Conservation (phyloP, 2,329 filamentous ascomycete species). For the Didymella exigua region DNA sequence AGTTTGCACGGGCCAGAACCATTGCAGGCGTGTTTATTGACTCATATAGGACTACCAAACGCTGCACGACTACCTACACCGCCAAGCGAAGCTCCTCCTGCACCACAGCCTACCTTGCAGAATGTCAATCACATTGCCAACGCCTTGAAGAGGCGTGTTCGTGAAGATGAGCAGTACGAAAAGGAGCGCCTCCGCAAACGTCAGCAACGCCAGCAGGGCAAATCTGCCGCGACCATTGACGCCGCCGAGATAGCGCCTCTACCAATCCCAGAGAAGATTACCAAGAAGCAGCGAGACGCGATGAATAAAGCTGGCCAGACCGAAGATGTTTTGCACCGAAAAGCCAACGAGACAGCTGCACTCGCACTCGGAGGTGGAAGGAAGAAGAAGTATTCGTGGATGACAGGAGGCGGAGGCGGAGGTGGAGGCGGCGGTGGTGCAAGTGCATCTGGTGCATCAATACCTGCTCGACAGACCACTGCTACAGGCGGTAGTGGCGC, state of each 20-base stretch:
- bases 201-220: slow-evolving; percentile 47
- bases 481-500: slow-evolving; percentile 34
- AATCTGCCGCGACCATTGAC: slow-evolving; percentile 35
- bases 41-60: slow-evolving; percentile 38
- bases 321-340: slow-evolving; percentile 78
- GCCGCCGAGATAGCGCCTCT: slow-evolving; percentile 31
- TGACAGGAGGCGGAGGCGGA: slow-evolving; percentile 59
- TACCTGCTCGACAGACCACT: slow-evolving; percentile 37
- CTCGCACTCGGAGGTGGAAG: slow-evolving; percentile 70
- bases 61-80: slow-evolving; percentile 54
- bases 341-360: slow-evolving; percentile 84
- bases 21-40: slow-evolving; percentile 11
- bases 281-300: slow-evolving; percentile 87
- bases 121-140: slow-evolving; percentile 66
- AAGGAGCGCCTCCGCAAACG: slow-evolving; percentile 62
- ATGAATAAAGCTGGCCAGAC: slow-evolving; percentile 74
- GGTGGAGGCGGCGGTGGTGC: slow-evolving; percentile 41
- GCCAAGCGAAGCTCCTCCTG: slow-evolving; percentile 54
- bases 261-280: slow-evolving; percentile 58
- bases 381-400: slow-evolving; percentile 76
- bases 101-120: slow-evolving; percentile 55
- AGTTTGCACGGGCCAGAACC: slow-evolving; percentile 4
- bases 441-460: slow-evolving; percentile 43
- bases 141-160: slow-evolving; percentile 39
- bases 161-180: slow-evolving; percentile 71